Conservation (phyloP, 2,329 filamentous ascomycete species). For the Aspergillus caelatus region DNA sequence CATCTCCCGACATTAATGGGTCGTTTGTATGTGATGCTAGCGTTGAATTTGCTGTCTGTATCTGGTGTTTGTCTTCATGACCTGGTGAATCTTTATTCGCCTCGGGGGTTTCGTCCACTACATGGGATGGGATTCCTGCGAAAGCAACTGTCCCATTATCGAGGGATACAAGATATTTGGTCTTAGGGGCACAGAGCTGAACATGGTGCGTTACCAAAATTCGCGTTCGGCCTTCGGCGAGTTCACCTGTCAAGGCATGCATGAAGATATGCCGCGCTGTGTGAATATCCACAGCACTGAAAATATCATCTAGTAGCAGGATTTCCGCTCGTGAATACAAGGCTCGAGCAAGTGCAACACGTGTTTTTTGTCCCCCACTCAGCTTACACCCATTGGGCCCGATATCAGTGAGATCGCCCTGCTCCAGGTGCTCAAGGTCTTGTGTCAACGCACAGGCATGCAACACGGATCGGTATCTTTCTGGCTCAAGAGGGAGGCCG, state of each 20-base stretch:
- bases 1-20: background rate
- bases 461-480: slow-evolving; percentile 68
- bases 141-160: background rate
- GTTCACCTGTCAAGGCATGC: slow-evolving; percentile 69
- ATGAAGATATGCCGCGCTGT: slow-evolving; percentile 77
- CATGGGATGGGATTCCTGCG: background rate
- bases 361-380: slow-evolving; percentile 81
- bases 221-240: slow-evolving; percentile 68
- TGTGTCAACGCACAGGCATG: slow-evolving; percentile 71
- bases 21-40: too few species aligned
- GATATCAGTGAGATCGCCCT: slow-evolving; percentile 75
- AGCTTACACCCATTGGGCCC: slow-evolving; percentile 80
- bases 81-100: background rate
- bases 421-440: slow-evolving; percentile 71
- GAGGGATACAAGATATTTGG: slow-evolving; percentile 56
- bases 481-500: slow-evolving; percentile 65
- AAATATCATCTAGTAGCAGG: slow-evolving; percentile 77
- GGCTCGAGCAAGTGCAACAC: slow-evolving; percentile 74
- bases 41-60: background rate
- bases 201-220: slow-evolving; percentile 81
- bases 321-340: slow-evolving; percentile 76
- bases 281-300: slow-evolving; percentile 76
- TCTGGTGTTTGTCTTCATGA: background rate
- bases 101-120: background rate
- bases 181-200: slow-evolving; percentile 66